Base-by-base conservation (phyloP, 352 stramenopile species). In the Pythium biforme region DNA sequence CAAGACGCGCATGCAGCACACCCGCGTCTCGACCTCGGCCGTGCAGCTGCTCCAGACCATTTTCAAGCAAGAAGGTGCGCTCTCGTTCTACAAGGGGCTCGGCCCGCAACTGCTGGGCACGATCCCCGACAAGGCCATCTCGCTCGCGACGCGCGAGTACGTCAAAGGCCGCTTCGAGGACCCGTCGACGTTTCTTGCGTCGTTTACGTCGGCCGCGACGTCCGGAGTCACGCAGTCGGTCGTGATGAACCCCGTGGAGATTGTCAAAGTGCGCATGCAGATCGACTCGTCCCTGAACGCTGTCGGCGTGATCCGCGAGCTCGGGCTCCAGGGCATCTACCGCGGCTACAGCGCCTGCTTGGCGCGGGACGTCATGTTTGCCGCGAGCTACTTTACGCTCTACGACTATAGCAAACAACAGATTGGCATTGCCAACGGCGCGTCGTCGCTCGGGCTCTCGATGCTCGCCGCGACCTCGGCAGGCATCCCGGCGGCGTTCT, bases 1-100 rank as follows among this genome's bases (percentile, higher is more conserved):
- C 72, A 93, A 93, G 77, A 93, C 84, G 47, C 80, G 84, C 65
- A 93, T 93, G 84, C 84, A 93, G 64, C 74, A 89, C 68, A 85
- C 74, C 51, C 77, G 69, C 47, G 79, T 85, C 29, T 68, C 83
- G 22, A 79, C 68, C 22, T 87, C 75, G 53, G 79, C 79, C 25
- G 54, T 83, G 27, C 70, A 87, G 55, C 69, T 87, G 20, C 69
- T 92, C 25, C 81, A 73, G 41, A 68, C 52, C 51, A 88, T 90
- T 51, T 73, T 90, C 67, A 70, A 75, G 22, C 74, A 80, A 26
- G 83, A 92, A 31, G 79, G 83, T 37, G 56, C 82, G 20, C 63
- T 72, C 17, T 88, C 83, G 14, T 90, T 92, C 63, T 92, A 92
- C 76, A 92, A 92, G 59, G 83, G 83, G 0, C 66, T 92, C 17